Conservation (phyloP, 495 filamentous ascomycete genomes). For the Penicillium ochrochloron region DNA sequence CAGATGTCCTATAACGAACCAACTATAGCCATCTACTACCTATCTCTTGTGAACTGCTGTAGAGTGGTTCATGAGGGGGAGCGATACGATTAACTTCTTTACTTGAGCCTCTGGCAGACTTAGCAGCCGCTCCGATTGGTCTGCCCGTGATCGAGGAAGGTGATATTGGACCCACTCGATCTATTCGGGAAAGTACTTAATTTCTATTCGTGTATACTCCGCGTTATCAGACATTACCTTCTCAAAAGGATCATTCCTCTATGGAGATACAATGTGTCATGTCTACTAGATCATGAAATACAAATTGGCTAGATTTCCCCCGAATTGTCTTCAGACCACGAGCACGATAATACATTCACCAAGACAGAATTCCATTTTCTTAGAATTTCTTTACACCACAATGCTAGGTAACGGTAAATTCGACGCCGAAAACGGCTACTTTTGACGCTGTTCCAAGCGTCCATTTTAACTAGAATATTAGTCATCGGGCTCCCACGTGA, state of each 20-base stretch:
- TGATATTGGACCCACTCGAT: conserved; percentile 7
- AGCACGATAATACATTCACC: background rate
- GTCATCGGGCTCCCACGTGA: too few relatives aligned
- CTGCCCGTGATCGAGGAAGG: background rate
- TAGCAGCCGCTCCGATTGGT: conserved; percentile 4
- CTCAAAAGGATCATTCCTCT: background rate
- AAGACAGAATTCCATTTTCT: background rate
- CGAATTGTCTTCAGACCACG: background rate
- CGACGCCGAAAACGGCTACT: background rate
- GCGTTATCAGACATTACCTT: background rate
- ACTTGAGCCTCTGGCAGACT: background rate
- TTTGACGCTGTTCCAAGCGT: background rate
- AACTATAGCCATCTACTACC: background rate
- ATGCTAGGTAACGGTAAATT: too few relatives aligned
- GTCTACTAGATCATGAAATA: background rate
- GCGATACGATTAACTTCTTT: background rate
- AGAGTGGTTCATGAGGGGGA: background rate
- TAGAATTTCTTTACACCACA: background rate
- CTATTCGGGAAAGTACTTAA: conserved; percentile 1
- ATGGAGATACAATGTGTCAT: background rate
- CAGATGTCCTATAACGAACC: background rate
- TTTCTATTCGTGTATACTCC: background rate
- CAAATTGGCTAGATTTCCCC: background rate
- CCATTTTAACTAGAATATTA: background rate
- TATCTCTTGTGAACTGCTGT: background rate